A percentile compares a stretch with the other conserved stretches of the same genome.
phyloP scores from a whole-genome alignment of 1,284 basidiomycete genomes.

The Austroboletus niveus region DNA sequence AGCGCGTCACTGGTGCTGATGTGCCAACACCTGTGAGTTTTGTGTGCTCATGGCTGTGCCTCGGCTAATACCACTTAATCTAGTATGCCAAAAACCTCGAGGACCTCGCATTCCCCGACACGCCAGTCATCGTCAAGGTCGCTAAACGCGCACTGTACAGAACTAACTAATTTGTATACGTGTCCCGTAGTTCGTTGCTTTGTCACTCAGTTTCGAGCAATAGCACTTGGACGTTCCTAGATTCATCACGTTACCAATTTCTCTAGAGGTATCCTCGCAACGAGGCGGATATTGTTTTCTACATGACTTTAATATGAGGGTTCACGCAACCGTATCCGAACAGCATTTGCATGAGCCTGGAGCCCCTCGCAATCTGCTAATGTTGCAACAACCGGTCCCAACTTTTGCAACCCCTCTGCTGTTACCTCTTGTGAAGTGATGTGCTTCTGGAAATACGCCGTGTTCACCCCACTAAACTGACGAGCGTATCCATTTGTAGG shows the following conservation, averaged over 20 bases:
- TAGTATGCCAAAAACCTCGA: conserved; percentile 92
- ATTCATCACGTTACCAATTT: conserved; percentile 16
- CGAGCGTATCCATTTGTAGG: conserved; percentile 95
- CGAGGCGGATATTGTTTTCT: background rate
- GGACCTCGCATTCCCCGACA: conserved; percentile 88
- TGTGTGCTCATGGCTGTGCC: background rate
- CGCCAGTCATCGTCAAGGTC: conserved; percentile 84
- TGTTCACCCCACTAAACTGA: conserved; percentile 98
- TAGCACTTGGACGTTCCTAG: conserved; percentile 22
- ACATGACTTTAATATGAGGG: conserved; percentile 2
- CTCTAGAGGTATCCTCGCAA: conserved; percentile 13
- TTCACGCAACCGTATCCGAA: conserved; percentile 60
- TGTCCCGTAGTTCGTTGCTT: conserved; percentile 11
- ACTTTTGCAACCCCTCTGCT: conserved; percentile 66
- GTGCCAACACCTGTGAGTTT: conserved; percentile 92
- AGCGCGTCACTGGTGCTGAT: conserved; percentile 96
- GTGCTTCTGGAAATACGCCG: conserved; percentile 97
- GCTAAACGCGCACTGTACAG: conserved; percentile 90
- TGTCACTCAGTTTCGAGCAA: conserved; percentile 12
- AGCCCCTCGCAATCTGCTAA: conserved; percentile 95
- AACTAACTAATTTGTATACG: conserved; percentile 55
- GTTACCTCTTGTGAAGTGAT: conserved; percentile 96
- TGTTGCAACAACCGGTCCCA: conserved; percentile 90
- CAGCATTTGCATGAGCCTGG: conserved; percentile 91
- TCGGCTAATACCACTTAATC: conserved; percentile 7